Base-by-base conservation (phyloP, 208 protist species). In the Leishmania arabica region DNA sequence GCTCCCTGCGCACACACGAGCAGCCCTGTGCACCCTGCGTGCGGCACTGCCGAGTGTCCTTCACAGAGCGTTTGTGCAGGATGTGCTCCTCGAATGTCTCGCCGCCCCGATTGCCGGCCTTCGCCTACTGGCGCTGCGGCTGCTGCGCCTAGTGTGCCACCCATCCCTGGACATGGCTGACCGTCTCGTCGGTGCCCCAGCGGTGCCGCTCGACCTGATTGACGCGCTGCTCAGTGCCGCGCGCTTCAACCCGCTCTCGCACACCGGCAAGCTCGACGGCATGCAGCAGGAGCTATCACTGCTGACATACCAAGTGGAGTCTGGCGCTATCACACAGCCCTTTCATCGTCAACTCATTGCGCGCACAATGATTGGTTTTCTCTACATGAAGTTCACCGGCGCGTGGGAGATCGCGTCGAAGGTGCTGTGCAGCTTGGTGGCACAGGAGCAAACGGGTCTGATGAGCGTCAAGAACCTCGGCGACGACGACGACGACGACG, bases 341-440 rank as follows among this genome's bases (percentile, higher is more conserved):
- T 84, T 95, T 1, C 70, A 88, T 77, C 89, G 91, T 68, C 64
- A 91, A 9, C 88, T 98, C 68, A 85, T 98, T 21, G 90, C 89
- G 19, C 86, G 86, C 54, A 88, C 91, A 24, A 95, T 95, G 90
- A 84, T 98, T 15, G 95, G 95, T 11, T 81, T 98, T 11, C 86
- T 96, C 49, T 92, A 98, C 85, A 73, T 94, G 13, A 94, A 94
- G 80, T 98, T 93, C 81, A 81, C 95, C 21, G 91, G 85, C 19
- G 93, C 90, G 31, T 96, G 93, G 93, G 79, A 84, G 9, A 84
- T 91, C 60, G 95, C 92, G 27, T 77, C 90, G 47, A 86, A 89
- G 78, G 87, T 96, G 27, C 76, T 96, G 19, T 79, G 88, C 54
- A 80, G 80, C 49, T 89, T 96, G 42, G 88, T 95, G n/a, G 70